Base-by-base conservation (phyloP, 1,139 yeast species). In the Pichia sp. region DNA sequence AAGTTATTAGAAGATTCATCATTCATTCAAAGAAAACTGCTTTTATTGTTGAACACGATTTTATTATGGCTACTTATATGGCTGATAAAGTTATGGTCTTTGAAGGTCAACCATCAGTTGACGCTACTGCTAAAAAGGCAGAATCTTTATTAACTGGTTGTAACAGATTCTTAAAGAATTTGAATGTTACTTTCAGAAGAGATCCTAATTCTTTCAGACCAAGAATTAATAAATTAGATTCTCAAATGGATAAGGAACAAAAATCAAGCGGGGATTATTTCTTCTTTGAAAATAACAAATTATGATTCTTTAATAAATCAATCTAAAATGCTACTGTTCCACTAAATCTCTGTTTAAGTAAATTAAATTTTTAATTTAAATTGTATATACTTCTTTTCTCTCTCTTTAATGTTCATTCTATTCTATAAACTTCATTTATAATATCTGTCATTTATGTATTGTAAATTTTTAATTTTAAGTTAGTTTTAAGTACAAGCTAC, bases 171-270 rank as follows among this genome's bases (percentile, higher is more conserved):
- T 80, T 92, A 74, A 90, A 90, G 80, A 90, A 89, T 68, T 80
- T 92, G 73, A 87, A 92, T 60, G 98, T 94, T 55, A 94, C 98
- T 7, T 92, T 92, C 74, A 86, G 99, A 80, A 87, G 98, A 74
- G 99, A 92, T 71, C 97, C 98, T 60, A 87, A 82, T 65, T 87
- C 96, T 47, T 92, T 77, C 78, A 83, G 99, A 73, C 98, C 98
- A 61, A 85, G 99, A 79, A 92, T 92, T 67, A 92, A 92, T 74
- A 92, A 92, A 71, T 72, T 86, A 63, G 97, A 86, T 64, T 90
- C 97, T 47, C 98, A 92, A 75, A 87, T 92, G 96, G 98, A 92
- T 68, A 90, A 84, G 70, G 97, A 92, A 70, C 98, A 92, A 69
- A 92, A 92, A 71, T 63, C 77, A 41, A 64, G 79, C 42, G 98